Evolutionary conservation across 192 early-diverging fungal species (phyloP).

Genomic region (Entomortierella lignicola): DNA sequence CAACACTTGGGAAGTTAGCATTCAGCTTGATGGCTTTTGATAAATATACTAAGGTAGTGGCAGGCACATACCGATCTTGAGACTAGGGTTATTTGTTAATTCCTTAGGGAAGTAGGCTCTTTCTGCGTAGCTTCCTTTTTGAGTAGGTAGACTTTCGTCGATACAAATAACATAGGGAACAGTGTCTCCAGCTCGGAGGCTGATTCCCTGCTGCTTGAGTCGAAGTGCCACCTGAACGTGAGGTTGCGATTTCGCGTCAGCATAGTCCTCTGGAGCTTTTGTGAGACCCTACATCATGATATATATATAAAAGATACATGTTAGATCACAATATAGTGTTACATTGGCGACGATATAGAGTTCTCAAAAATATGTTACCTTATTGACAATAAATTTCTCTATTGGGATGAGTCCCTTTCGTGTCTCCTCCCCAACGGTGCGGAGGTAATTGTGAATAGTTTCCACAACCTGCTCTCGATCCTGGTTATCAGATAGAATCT

Average conservation of each 20-base stretch:
- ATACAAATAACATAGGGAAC: conserved; percentile 93
- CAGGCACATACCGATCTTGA: conserved; percentile 57
- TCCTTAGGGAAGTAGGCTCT: conserved; percentile 91
- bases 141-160: conserved; percentile 27
- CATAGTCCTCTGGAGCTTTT: conserved; percentile 91
- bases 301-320: not conserved
- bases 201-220: conserved; percentile 75
- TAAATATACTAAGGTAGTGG: not conserved
- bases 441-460: conserved; percentile 82
- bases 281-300: conserved; percentile 72
- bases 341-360: no score
- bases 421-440: conserved; percentile 75
- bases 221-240: conserved; percentile 95
- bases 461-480: conserved; percentile 80
- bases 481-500: conserved; percentile 61
- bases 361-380: conserved; percentile 67
- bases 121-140: conserved; percentile 69
- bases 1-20: not conserved
- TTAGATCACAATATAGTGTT: not conserved
- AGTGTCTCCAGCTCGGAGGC: conserved; percentile 86
- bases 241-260: conserved; percentile 88
- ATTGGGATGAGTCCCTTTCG: conserved; percentile 75
- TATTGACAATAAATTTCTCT: conserved; percentile 93
- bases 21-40: not conserved
- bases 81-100: conserved; percentile 58